phyloP scores from a whole-genome alignment of 179 eudicot genomes.

The Silene vulgaris region DNA sequence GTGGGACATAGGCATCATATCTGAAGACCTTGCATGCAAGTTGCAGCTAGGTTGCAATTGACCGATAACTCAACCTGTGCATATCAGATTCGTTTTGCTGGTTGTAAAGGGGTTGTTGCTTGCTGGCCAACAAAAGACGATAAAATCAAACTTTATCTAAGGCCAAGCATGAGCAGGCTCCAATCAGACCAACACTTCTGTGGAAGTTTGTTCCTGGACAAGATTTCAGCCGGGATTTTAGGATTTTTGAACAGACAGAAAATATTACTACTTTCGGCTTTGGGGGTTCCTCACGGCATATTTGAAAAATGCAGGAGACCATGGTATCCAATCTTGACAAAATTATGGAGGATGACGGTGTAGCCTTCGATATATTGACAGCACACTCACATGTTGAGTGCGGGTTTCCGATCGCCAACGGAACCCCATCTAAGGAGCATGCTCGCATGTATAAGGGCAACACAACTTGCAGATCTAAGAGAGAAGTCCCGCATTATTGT shows the following conservation, averaged over 20 bases:
- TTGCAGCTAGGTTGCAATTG: conserved; percentile 60
- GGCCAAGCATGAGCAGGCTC: conserved; percentile 78
- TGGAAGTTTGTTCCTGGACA: conserved; percentile 89
- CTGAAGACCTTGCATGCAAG: conserved; percentile 74
- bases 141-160: conserved; percentile 44
- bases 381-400: conserved; percentile 65
- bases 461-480: conserved; percentile 67
- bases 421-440: conserved; percentile 84
- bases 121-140: conserved; percentile 58
- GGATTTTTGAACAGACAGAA: conserved; percentile 81
- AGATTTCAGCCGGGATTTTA: conserved; percentile 49
- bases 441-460: conserved; percentile 69
- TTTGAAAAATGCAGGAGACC: conserved; percentile 59
- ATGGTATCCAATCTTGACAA: conserved; percentile 59
- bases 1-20: conserved; percentile 53
- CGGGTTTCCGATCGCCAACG: conserved; percentile 66
- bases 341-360: conserved; percentile 53
- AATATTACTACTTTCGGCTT: conserved; percentile 66
- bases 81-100: conserved; percentile 80
- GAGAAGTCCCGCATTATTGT: conserved; percentile 80
- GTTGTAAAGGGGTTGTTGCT: conserved; percentile 84
- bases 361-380: conserved; percentile 64
- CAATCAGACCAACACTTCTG: conserved; percentile 55
- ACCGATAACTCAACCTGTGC: conserved; percentile 60
- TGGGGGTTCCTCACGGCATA: conserved; percentile 33